Evolutionary conservation across 164 flowering plant species (phyloP), one percentile per base, ranked within the genome.

Genomic region (Hamamelis virginiana): DNA sequence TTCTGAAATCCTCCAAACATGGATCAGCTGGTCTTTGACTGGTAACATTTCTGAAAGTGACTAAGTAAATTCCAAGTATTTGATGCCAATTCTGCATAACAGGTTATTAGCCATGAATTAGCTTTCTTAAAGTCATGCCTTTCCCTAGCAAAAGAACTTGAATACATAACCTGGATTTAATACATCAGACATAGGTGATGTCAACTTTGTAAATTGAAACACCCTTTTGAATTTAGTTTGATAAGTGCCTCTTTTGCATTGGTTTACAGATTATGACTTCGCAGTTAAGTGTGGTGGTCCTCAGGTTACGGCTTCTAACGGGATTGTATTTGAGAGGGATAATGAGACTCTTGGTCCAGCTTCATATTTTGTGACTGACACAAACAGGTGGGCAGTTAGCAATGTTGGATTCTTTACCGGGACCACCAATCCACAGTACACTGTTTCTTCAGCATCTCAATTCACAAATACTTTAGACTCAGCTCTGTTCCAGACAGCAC

Each of bases 271-370:
- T 84, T 83, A 68, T 33, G 41, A 33, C 6, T 33, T 33, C 6
- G 41, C 41, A 33, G 6, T 33, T 33, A 33, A 33, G 41, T 86
- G 94, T 79, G 98, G 97, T 61, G 98, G 98, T 38, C 77, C 75
- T 45, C 70, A 67, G 66, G 79, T 83, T 19, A 86, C 63, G 13
- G 76, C 91, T 27, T 62, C 81, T 3, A 57, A 47, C 27, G 68
- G 72, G 6, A 63, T 68, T 64, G 46, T 50, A 33, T 87, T 59
- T 75, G 96, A 95, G 76, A 65, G 55, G 11, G 98, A 92, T 3
- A 77, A 83, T 66, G 75, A 60, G 27, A 57, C 80, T 52, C 91
- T 91, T 55, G 91, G 97, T 61, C 77, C 92, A 18, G 91, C 98
- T 48, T 72, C 92, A 26, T 85, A 85, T 71, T 79, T 92, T 6